Percentiles rank a stretch among this genome's conserved stretches.
These are phyloP conservation scores for Wickerhamiella azyma DNA, from an alignment of 805 yeast species.

Conservation along the genomic window DNA sequence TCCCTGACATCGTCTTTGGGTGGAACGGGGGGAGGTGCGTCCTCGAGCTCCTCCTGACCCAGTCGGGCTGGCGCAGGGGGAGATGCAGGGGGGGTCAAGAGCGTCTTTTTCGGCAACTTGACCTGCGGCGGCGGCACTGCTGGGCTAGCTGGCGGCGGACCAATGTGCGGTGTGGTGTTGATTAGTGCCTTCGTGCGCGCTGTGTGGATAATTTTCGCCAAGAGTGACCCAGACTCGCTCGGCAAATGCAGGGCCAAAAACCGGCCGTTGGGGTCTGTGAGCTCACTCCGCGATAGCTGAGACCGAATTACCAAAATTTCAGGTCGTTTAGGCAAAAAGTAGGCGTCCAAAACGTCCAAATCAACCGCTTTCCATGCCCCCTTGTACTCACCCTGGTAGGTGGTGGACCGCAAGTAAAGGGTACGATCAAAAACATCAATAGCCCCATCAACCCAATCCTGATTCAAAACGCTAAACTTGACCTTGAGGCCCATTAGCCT, in stretches of 20 bases:
- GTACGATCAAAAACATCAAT: neutral
- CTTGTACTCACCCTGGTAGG: neutral
- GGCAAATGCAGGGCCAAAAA: neutral
- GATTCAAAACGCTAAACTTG: neutral
- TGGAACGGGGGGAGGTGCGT: slow-evolving; percentile 1
- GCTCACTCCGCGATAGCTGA: neutral
- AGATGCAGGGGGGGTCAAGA: neutral
- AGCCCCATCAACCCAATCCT: slow-evolving; percentile 1
- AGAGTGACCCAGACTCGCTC: neutral
- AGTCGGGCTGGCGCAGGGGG: neutral
- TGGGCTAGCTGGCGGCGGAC: neutral
- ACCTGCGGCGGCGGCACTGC: neutral
- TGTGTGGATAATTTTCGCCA: neutral
- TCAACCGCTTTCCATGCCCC: neutral
- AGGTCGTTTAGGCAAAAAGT: neutral
- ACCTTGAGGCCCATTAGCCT: neutral
- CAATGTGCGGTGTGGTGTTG: neutral
- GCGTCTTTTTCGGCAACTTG: neutral
- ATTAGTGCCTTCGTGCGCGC: neutral
- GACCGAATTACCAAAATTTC: slow-evolving; percentile 1
- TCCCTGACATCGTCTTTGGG: neutral
- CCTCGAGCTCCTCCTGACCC: neutral
- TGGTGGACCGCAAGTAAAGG: neutral
- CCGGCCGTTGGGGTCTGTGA: neutral
- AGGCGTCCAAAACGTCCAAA: slow-evolving; percentile 2